Evolutionary conservation across 139 green algal species (phyloP).

Genomic region (Haematococcus sp.): DNA sequence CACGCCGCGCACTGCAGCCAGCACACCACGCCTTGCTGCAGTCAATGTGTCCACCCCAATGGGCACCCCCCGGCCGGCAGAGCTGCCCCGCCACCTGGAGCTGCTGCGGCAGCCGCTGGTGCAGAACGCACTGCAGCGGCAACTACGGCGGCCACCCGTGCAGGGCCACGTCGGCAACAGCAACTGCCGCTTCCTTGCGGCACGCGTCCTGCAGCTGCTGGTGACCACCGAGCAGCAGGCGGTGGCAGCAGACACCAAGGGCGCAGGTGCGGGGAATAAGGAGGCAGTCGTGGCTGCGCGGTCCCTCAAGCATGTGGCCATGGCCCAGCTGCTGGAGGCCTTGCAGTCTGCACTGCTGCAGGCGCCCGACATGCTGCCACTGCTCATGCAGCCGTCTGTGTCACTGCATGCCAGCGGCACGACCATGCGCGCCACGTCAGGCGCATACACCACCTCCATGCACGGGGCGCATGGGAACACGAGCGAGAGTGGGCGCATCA

Average conservation of each 20-base stretch:
- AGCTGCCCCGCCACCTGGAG: no score
- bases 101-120: slow-evolving; percentile 1
- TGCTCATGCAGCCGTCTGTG: background rate
- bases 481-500: no score
- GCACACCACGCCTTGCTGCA: background rate
- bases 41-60: no score
- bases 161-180: background rate
- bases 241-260: background rate
- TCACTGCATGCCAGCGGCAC: background rate
- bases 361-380: background rate
- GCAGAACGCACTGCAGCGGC: slow-evolving; percentile 5
- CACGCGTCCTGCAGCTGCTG: background rate
- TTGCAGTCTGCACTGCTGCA: slow-evolving; percentile 1
- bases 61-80: no score
- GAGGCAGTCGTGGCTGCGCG: background rate
- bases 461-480: no score
- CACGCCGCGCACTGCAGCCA: background rate
- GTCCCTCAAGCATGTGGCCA: slow-evolving; percentile 10
- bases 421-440: background rate
- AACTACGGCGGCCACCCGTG: background rate
- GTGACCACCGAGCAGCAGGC: slow-evolving; percentile 1
- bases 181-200: slow-evolving; percentile 6
- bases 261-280: background rate
- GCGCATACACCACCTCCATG: background rate
- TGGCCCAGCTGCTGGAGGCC: slow-evolving; percentile 4